Evolutionary conservation across 768 basidiomycete genomes (phyloP).

Genomic region (Boletus coccyginus): DNA sequence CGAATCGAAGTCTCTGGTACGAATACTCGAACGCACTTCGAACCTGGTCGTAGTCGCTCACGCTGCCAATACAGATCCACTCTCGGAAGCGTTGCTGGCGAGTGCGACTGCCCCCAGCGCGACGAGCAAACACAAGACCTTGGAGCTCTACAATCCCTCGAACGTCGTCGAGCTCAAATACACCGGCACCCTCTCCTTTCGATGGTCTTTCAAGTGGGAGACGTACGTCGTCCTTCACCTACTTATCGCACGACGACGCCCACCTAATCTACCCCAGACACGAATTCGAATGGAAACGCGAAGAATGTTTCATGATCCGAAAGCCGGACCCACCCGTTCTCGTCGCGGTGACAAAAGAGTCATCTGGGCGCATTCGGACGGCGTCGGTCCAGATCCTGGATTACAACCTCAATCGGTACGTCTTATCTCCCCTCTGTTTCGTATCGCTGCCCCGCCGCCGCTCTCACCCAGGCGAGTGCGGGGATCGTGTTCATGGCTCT

Average conservation of each 20-base stretch:
- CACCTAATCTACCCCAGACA: slow-evolving; percentile 44
- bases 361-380: slow-evolving; percentile 61
- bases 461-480: not conserved
- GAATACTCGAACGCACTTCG: slow-evolving; percentile 10
- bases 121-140: slow-evolving; percentile 67
- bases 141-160: slow-evolving; percentile 76
- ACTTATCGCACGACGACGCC: slow-evolving; percentile 38
- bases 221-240: slow-evolving; percentile 46
- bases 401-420: slow-evolving; percentile 77
- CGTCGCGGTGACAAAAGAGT: slow-evolving; percentile 78
- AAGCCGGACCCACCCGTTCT: slow-evolving; percentile 88
- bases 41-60: not conserved
- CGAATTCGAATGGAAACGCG: slow-evolving; percentile 83
- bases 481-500: not conserved
- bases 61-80: slow-evolving; percentile 54
- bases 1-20: slow-evolving; percentile 67
- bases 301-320: slow-evolving; percentile 78
- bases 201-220: slow-evolving; percentile 83
- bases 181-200: slow-evolving; percentile 70
- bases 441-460: not conserved
- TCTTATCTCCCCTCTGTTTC: not conserved
- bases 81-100: slow-evolving; percentile 67
- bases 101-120: slow-evolving; percentile 63
- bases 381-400: slow-evolving; percentile 74
- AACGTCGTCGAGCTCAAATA: slow-evolving; percentile 67